Evolutionary conservation across 2,329 filamentous ascomycete species (phyloP).

Genomic region (Neofusicoccum sp.): DNA sequence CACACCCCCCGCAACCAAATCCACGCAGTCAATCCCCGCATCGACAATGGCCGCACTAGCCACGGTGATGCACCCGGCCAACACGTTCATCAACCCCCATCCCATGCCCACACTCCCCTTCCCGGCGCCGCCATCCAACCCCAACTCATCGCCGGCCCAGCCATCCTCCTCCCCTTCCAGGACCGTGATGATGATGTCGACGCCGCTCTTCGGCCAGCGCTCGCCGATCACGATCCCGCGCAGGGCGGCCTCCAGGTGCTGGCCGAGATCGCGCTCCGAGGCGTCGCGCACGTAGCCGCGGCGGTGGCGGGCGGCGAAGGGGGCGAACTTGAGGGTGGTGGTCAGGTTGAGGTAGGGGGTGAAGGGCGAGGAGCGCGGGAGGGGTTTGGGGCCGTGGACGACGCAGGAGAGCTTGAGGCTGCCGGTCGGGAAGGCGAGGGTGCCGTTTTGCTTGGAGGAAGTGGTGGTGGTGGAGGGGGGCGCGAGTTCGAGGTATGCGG

Average conservation of each 20-base stretch:
- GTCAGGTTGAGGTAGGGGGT: conserved; percentile 88
- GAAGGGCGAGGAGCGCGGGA: conserved; percentile 87
- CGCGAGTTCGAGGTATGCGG: conserved; percentile 72
- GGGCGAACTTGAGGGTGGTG: conserved; percentile 94
- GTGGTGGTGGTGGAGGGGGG: conserved; percentile 36
- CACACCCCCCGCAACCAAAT: conserved; percentile 84
- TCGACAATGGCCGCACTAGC: conserved; percentile 90
- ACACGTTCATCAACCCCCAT: conserved; percentile 87
- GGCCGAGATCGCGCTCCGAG: conserved; percentile 82
- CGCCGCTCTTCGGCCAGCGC: conserved; percentile 95
- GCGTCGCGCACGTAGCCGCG: conserved; percentile 84
- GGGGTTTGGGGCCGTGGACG: conserved; percentile 86
- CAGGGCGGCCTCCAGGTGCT: conserved; percentile 87
- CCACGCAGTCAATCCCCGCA: conserved; percentile 93
- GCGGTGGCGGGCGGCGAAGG: conserved; percentile 81
- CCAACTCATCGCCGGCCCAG: conserved; percentile 58
- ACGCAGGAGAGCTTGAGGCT: conserved; percentile 90
- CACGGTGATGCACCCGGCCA: conserved; percentile 89
- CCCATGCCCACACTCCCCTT: conserved; percentile 46
- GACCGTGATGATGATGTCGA: conserved; percentile 92
- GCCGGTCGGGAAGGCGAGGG: conserved; percentile 55
- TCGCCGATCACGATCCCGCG: conserved; percentile 88
- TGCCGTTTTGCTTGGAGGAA: conserved; percentile 35
- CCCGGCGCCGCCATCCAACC: conserved; percentile 43
- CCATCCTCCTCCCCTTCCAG: conserved; percentile 87